Percentiles rank a stretch among this genome's conserved stretches.
phyloP scores from a whole-genome alignment of 495 filamentous ascomycete species.

The Sporormia fimetaria region DNA sequence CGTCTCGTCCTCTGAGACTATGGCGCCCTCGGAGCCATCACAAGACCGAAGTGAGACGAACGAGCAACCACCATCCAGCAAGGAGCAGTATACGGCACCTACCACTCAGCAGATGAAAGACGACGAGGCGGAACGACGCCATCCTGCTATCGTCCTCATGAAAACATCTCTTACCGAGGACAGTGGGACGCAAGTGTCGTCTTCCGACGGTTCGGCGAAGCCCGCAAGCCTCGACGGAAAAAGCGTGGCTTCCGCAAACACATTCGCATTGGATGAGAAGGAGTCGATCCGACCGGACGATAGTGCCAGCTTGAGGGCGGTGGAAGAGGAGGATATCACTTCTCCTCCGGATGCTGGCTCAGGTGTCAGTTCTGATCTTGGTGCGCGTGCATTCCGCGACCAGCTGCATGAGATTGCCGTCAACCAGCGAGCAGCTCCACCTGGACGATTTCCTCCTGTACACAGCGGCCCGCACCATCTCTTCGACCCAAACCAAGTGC shows the following conservation, averaged over 20 bases:
- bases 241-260: slow-evolving; percentile 80
- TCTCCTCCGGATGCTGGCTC: slow-evolving; percentile 61
- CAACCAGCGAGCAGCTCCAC: slow-evolving; percentile 24
- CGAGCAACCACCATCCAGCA: too few relatives aligned
- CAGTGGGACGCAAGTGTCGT: slow-evolving; percentile 51
- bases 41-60: slow-evolving; percentile 6
- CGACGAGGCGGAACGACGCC: slow-evolving; percentile 14
- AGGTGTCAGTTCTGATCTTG: slow-evolving; percentile 67
- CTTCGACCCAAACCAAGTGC: slow-evolving; percentile 18
- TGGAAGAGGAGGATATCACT: slow-evolving; percentile 77
- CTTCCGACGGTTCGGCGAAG: slow-evolving; percentile 57
- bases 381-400: slow-evolving; percentile 59
- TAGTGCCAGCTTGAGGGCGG: slow-evolving; percentile 81
- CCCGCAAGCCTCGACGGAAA: slow-evolving; percentile 82
- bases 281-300: slow-evolving; percentile 88
- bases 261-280: slow-evolving; percentile 88
- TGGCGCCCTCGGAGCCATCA: too few relatives aligned
- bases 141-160: slow-evolving; percentile 12
- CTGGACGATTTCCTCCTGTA: slow-evolving; percentile 17
- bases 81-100: too few relatives aligned
- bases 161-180: slow-evolving; percentile 28
- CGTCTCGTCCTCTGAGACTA: too few relatives aligned
- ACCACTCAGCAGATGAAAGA: too few relatives aligned
- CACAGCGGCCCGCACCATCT: slow-evolving; percentile 10
- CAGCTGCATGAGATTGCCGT: slow-evolving; percentile 63